Base-by-base conservation (phyloP, 1,284 basidiomycete genomes). In the Earliella scabrosa region DNA sequence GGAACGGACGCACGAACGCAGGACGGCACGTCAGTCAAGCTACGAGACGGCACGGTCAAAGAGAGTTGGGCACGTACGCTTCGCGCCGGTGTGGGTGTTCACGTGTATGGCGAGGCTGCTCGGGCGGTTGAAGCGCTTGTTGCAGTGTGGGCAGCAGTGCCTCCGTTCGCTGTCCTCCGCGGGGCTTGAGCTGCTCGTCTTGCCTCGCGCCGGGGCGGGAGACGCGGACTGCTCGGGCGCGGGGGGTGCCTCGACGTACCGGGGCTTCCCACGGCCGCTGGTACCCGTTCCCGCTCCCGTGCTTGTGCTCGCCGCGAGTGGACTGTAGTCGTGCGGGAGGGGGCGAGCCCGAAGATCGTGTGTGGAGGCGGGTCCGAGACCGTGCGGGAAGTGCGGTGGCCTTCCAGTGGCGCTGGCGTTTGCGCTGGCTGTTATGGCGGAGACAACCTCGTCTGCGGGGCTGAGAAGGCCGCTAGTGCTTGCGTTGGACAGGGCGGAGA, bases 41-140 rank as follows among this genome's bases (percentile, higher is more conserved):
- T 14, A 36, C 41, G 21, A 6, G 23, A 21, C 43, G 24, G 24
- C 32, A 21, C 2, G 21, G 20, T 18, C 27, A 24, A 18, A 20
- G 20, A 27, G 40, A 29, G 27, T 21, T 21, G 36, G 36, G 31
- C 18, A 69, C 73, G 40, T 59, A 76, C 75, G 75, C 63, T 75
- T 74, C 29, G 71, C 75, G 16, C 76, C 76, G 8, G 75, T 76
- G 63, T 77, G 76, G 3, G 73, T 76, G 58, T 76, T 76, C 56
- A 75, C 67, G 58, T 77, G 76, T 45, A 75, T 76, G 58, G 71
- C 71, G 31, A 78, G 70, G 60, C 74, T 75, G 66, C 75, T 76
- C 44, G 76, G 76, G n/a, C 76, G 70, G 61, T 76, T 76, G 66
- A 77, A 78, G 32, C 72, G 69, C 61, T 77, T 78, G 49, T 68